Evolutionary conservation across 129 eudicot species (phyloP), one percentile per base, ranked within the genome.

Genomic region (Apium graveolens): DNA sequence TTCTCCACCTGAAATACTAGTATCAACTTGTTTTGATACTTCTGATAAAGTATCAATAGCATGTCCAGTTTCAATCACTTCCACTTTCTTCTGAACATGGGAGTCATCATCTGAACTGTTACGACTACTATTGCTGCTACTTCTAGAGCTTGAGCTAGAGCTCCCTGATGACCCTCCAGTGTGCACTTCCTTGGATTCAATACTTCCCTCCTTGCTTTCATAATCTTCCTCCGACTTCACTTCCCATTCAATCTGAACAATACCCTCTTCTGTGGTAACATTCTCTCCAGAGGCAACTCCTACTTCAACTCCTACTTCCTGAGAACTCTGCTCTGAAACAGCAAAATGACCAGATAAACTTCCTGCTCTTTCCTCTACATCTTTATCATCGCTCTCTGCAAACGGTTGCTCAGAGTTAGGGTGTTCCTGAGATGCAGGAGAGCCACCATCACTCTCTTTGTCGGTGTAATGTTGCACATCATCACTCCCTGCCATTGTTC

Each of bases 61-160:
- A 57, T 63, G 82, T 12, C 86, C 44, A 73, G 71, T 57, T 44
- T 83, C 80, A 78, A 74, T 85, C 46, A 70, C 77, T 65, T 80
- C 83, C 45, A 35, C 73, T 38, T 81, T 80, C 75, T 82, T 80
- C 18, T 89, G 86, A 65, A 53, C 82, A 66, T 31, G 83, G 63
- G 90, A 83, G 68, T 86, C 96, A 2, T 89, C 91, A 82, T 87
- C 91, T 0, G 97, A 38, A 38, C 75, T 38, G 31, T 49, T 39
- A 21, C 10, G 26, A 31, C 18, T 43, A 82, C 75, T 38, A 35
- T n/a, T 11, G 32, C 46, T 41, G 21, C 76, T 72, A 57, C 66
- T n/a, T n/a, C 16, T 12, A n/a, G 66, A 57, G 24, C 55, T 18
- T 48, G 55, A 5, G 55, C 55, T 48, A 48, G 55, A 48, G 73